These are phyloP conservation scores for Didymella exigua DNA, from an alignment of 2,329 filamentous ascomycete species.

Conservation along the genomic window DNA sequence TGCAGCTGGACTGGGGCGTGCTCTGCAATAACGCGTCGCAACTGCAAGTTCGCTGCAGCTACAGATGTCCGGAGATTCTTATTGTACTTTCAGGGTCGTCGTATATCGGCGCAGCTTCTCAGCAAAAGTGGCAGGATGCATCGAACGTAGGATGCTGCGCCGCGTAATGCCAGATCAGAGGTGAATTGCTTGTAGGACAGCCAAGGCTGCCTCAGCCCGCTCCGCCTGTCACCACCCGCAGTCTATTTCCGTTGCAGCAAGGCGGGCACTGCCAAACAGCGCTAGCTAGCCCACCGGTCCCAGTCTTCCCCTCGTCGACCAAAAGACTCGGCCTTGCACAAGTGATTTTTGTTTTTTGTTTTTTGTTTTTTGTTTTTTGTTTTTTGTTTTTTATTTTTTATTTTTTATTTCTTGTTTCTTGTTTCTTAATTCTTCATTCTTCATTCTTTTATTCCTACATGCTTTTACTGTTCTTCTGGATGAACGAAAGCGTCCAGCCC, in stretches of 20 bases:
- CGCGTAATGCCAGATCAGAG: constrained; percentile 17
- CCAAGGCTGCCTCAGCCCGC: constrained; percentile 30
- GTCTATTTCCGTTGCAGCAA: constrained; percentile 7
- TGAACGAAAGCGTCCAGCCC: neutral
- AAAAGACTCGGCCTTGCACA: neutral
- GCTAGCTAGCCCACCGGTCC: neutral
- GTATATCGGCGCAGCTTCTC: constrained; percentile 40
- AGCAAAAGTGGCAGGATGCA: constrained; percentile 32
- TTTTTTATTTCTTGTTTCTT: too few relatives aligned
- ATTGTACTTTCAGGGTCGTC: constrained; percentile 38
- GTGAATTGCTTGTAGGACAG: constrained; percentile 18
- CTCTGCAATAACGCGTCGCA: constrained; percentile 5
- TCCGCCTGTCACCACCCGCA: constrained; percentile 33
- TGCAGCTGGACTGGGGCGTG: constrained; percentile 15
- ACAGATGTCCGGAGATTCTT: constrained; percentile 3
- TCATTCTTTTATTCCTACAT: constrained; percentile 22
- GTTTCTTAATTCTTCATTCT: too few relatives aligned
- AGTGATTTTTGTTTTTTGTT: too few relatives aligned
- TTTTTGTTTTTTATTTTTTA: too few relatives aligned
- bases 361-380: too few relatives aligned
- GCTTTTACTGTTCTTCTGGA: constrained; percentile 18
- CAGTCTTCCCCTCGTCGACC: neutral
- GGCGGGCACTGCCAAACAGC: neutral
- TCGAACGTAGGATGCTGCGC: constrained; percentile 28
- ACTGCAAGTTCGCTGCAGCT: constrained; percentile 8